Evolutionary conservation across 2,329 filamentous ascomycete species (phyloP).

Genomic region (Talaromyces funiculosus): DNA sequence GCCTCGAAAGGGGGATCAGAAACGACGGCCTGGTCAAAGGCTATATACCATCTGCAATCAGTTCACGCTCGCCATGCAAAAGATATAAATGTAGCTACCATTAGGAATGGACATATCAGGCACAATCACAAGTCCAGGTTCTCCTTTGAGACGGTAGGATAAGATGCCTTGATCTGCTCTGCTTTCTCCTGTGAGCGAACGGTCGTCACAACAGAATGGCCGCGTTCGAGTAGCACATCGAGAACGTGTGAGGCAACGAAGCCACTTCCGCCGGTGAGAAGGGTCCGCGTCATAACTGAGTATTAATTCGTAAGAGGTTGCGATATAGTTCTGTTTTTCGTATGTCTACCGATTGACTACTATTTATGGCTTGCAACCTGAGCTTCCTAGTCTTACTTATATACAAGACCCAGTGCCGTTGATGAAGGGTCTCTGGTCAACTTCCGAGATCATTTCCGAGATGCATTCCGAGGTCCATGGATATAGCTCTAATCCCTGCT

Average conservation of each 20-base stretch:
- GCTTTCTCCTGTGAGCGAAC: conserved; percentile 55
- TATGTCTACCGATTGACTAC: no score
- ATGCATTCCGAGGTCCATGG: background rate
- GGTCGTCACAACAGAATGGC: conserved; percentile 51
- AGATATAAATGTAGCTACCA: conserved; percentile 2
- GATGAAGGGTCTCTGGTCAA: background rate
- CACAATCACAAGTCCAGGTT: conserved; percentile 57
- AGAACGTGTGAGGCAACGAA: conserved; percentile 58
- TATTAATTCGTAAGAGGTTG: background rate
- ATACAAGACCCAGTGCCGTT: background rate
- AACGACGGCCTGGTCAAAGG: conserved; percentile 58
- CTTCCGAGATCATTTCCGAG: no score
- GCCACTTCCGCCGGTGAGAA: conserved; percentile 46
- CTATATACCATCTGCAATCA: conserved; percentile 39
- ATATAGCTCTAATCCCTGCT: background rate
- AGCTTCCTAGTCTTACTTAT: background rate
- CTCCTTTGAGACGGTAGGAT: conserved; percentile 43
- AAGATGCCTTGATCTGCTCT: conserved; percentile 48
- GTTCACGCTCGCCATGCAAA: background rate
- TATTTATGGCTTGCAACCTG: background rate
- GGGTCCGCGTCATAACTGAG: conserved; percentile 10
- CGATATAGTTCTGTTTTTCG: background rate
- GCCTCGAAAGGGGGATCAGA: conserved; percentile 60
- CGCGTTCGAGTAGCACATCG: conserved; percentile 43
- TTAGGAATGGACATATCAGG: conserved; percentile 56